Base-by-base conservation (phyloP, 163 green algal genomes). In the Volvox carteri region DNA sequence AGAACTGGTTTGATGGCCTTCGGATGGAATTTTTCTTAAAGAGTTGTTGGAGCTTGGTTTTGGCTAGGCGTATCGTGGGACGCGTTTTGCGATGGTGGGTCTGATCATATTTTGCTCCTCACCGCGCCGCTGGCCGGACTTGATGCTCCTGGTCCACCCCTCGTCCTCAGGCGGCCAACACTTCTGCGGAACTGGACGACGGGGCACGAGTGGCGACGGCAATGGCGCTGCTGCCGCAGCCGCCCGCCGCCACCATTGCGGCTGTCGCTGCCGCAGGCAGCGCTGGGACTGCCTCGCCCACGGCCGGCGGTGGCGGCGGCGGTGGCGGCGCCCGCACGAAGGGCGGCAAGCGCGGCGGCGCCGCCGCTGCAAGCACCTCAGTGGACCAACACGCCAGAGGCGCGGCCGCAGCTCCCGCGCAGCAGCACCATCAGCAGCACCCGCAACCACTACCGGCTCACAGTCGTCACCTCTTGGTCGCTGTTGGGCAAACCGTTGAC, bases 381-480 rank as follows among this genome's bases (percentile, higher is more conserved):
- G 56, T 23, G 9, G 65, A 75, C 11, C 21, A 30, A 12, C 46
- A 33, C 30, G 33, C 62, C 25, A 39, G 16, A 14, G 25, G 65
- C 65, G 65, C n/a, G 62, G 33, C 28, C 50, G 8, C 16, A 23
- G 2, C 41, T 4, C 41, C 78, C 3, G 0, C 60, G 78, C 23
- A 60, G 25, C 9, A 39, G 1, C 48, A 16, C 19, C 48, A 48
- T 30, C 48, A 39, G 28, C 75, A 54, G 48, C 75, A 62, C 48
- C 75, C 11, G 48, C 78, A n/a, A 25, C 37, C 23, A 16, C 39
- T 30, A n/a, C n/a, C 50, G 48, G n/a, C 44, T 23, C 68, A 87
- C 48, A 79, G 44, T 21, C 65, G 81, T 1, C 81, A 87, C 11
- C 23, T 87, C n/a, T 11, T 87, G 33, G 48, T 87, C 21, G 81